Evolutionary conservation across 352 stramenopile genomes (phyloP), one percentile per base, ranked within the genome.

Genomic region (Phytophthora pistaciae): DNA sequence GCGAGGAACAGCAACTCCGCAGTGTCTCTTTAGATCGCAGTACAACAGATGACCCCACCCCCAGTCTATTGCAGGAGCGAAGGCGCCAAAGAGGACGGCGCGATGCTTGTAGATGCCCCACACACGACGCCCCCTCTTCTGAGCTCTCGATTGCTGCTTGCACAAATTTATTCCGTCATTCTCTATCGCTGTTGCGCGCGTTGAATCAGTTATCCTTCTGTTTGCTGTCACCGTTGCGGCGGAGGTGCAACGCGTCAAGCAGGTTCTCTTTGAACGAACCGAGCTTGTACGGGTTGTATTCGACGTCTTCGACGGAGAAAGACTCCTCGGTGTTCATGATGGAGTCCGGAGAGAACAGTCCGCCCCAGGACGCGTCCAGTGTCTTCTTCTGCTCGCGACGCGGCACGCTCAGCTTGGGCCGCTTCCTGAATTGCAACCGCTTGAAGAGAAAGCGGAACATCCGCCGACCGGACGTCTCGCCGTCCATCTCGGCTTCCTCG

Each of bases 211-310:
- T 77, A 18, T 40, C 56, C 64, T 84, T 87, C 46, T 84, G 70
- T 62, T 80, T 79, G 21, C 29, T 68, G 23, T 27, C 14, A 40
- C 13, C 38, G 29, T 29, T 16, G 52, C 25, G 36, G 10, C 46
- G 21, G 14, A 84, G 36, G 31, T 86, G 75, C 9, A 92, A 74
- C 16, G 84, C 86, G 33, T 93, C 86, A n/a, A 83, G 40, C 3
- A 92, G 42, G 56, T 94, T 94, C 25, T 63, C 56, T 70, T 70
- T 84, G 58, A 92, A 91, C 56, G 78, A 81, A 13, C 66, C 68
- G 16, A 84, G 73, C 46, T 94, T 79, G 77, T 96, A 96, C 50
- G 88, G 88, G 52, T 96, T 96, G 65, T 72, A 92, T 44, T 92
- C 77, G 20, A 96, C 86, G 42, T 94, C 87, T n/a, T 83, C 83